These are phyloP conservation scores for Colletotrichum tropicicola DNA, from an alignment of 2,329 filamentous ascomycete genomes.

Conservation along the genomic window DNA sequence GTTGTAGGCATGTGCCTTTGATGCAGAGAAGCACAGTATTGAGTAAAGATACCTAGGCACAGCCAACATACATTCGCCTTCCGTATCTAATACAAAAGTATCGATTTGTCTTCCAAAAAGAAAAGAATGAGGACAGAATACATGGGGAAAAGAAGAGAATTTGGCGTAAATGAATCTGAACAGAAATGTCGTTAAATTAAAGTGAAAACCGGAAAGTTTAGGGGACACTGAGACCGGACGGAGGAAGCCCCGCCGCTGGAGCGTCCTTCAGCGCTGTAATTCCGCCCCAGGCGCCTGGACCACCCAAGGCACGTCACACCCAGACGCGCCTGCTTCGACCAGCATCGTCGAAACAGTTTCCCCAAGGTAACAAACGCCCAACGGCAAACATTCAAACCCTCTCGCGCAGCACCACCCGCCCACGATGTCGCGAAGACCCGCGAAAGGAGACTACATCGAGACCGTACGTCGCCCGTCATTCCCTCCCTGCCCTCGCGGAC, in stretches of 20 bases:
- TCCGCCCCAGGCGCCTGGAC: background rate
- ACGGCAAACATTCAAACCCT: background rate
- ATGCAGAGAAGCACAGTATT: too few relatives aligned
- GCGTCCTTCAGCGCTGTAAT: background rate
- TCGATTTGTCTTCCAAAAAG: too few relatives aligned
- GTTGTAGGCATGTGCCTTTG: too few relatives aligned
- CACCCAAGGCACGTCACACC: constrained; percentile 12
- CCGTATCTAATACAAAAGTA: too few relatives aligned
- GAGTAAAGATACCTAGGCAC: too few relatives aligned
- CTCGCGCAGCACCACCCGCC: background rate
- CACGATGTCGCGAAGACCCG: constrained; percentile 78
- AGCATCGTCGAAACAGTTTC: background rate
- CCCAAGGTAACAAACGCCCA: background rate
- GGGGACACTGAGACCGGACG: background rate
- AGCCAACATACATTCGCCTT: too few relatives aligned
- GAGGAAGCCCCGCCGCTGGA: background rate
- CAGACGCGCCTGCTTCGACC: background rate
- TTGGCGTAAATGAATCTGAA: too few relatives aligned
- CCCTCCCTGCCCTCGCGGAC: too few relatives aligned
- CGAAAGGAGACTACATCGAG: constrained; percentile 95
- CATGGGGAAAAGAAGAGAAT: too few relatives aligned
- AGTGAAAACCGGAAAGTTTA: background rate
- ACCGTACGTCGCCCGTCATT: constrained; percentile 67
- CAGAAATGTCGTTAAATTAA: background rate
- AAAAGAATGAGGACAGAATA: too few relatives aligned